Conservation (phyloP, 2,329 filamentous ascomycete species). For the Curvularia eragrostidis region DNA sequence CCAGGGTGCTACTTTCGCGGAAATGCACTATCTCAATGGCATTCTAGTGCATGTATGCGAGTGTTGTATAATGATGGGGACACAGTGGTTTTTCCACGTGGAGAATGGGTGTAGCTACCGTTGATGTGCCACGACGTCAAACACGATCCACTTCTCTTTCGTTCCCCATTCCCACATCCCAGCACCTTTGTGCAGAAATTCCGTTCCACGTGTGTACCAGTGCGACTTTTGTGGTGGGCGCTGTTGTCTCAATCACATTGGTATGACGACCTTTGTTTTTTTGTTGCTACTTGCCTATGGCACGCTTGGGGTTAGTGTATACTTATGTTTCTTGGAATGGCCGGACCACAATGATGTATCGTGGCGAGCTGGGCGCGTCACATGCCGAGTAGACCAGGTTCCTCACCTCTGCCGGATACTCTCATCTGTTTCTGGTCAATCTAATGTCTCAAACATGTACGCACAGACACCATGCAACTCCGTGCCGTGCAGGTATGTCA, state of each 20-base stretch:
- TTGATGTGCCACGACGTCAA: constrained; percentile 16
- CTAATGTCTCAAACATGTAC: background rate
- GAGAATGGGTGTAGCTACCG: constrained; percentile 15
- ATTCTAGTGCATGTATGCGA: background rate
- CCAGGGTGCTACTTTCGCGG: background rate
- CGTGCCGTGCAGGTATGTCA: background rate
- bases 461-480: background rate
- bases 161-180: constrained; percentile 20
- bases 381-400: constrained; percentile 1
- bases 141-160: constrained; percentile 22
- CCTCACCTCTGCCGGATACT: background rate
- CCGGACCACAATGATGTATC: constrained; percentile 17
- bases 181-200: constrained; percentile 26
- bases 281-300: constrained; percentile 25
- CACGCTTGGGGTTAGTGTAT: constrained; percentile 9
- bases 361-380: constrained; percentile 20
- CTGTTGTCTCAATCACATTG: constrained; percentile 15
- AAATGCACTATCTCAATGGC: background rate
- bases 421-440: background rate
- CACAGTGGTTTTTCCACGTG: constrained; percentile 29
- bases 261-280: constrained; percentile 36
- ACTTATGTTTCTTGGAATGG: constrained; percentile 24
- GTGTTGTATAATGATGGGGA: background rate
- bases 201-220: constrained; percentile 27
- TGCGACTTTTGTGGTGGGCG: constrained; percentile 21